Percentiles rank a stretch among this genome's conserved stretches.
phyloP scores from a whole-genome alignment of 306 rosid genomes.

The Begonia fuchsioides region DNA sequence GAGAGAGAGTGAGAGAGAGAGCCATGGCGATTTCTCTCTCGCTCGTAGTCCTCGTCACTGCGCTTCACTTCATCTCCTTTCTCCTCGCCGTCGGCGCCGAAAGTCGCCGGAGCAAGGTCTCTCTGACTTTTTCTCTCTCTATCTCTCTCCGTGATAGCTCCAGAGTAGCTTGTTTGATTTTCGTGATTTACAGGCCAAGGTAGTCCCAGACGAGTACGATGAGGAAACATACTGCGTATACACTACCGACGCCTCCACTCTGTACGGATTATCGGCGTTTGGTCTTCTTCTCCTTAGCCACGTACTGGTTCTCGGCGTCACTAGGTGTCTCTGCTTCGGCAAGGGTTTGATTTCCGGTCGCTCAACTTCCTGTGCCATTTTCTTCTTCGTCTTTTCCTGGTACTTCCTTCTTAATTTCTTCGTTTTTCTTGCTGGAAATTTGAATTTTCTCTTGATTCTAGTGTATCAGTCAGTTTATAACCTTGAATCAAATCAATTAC shows the following conservation, averaged over 20 bases:
- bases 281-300: slow-evolving; percentile 57
- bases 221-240: slow-evolving; percentile 49
- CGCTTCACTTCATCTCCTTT: slow-evolving; percentile 84
- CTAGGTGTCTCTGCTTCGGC: slow-evolving; percentile 84
- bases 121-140: neutral
- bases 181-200: slow-evolving; percentile 34
- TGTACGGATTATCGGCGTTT: slow-evolving; percentile 66
- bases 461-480: no score
- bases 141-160: neutral
- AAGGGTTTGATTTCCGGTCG: slow-evolving; percentile 61
- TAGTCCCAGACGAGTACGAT: slow-evolving; percentile 65
- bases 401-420: slow-evolving; percentile 5
- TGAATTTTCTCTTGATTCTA: no score
- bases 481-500: no score
- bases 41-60: slow-evolving; percentile 33
- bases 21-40: neutral
- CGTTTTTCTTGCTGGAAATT: no score
- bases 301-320: slow-evolving; percentile 49
- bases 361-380: slow-evolving; percentile 42
- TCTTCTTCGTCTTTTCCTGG: slow-evolving; percentile 78
- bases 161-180: neutral
- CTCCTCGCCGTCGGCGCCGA: slow-evolving; percentile 87
- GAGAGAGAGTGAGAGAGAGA: neutral
- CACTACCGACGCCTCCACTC: slow-evolving; percentile 75
- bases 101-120: slow-evolving; percentile 71